phyloP scores from a whole-genome alignment of 2,329 filamentous ascomycete genomes.

The Fusarium fujikuroi region DNA sequence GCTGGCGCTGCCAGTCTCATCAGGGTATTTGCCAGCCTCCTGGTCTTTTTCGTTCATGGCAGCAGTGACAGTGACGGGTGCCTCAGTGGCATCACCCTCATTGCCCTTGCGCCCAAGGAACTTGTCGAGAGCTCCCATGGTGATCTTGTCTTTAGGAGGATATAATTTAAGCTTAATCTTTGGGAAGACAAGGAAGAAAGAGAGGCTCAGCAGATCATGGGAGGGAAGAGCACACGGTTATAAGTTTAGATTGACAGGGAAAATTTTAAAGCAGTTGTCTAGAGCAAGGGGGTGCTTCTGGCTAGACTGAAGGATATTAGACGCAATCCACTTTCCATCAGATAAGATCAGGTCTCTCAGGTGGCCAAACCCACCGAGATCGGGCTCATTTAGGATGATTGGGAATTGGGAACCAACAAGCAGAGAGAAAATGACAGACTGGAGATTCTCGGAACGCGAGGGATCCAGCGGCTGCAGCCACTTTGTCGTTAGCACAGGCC shows the following conservation, averaged over 20 bases:
- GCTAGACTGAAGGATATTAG: constrained; percentile 15
- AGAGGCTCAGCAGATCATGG: neutral
- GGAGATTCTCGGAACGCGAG: constrained; percentile 11
- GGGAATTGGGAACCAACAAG: neutral
- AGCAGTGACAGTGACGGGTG: constrained; percentile 21
- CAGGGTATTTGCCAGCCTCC: constrained; percentile 16
- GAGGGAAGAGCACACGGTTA: constrained; percentile 2
- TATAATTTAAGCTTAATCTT: constrained; percentile 19
- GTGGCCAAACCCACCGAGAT: constrained; percentile 30
- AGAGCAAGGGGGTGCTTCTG: constrained; percentile 5
- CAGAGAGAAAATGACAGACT: neutral
- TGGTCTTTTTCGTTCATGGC: constrained; percentile 31
- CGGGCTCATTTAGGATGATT: constrained; percentile 20
- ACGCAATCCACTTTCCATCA: constrained; percentile 34
- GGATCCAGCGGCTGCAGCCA: constrained; percentile 31
- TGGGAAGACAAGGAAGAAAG: constrained; percentile 16
- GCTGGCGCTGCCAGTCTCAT: constrained; percentile 15
- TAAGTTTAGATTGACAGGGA: constrained; percentile 5
- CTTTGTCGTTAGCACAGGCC: constrained; percentile 29
- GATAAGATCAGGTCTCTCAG: constrained; percentile 38
- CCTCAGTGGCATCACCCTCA: constrained; percentile 8
- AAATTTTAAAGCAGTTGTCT: constrained; percentile 10
- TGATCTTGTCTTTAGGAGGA: constrained; percentile 12
- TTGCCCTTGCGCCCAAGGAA: constrained; percentile 30
- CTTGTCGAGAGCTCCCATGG: constrained; percentile 36